Conservation (phyloP, 768 basidiomycete genomes). For the Termitomyces eurrhizus region DNA sequence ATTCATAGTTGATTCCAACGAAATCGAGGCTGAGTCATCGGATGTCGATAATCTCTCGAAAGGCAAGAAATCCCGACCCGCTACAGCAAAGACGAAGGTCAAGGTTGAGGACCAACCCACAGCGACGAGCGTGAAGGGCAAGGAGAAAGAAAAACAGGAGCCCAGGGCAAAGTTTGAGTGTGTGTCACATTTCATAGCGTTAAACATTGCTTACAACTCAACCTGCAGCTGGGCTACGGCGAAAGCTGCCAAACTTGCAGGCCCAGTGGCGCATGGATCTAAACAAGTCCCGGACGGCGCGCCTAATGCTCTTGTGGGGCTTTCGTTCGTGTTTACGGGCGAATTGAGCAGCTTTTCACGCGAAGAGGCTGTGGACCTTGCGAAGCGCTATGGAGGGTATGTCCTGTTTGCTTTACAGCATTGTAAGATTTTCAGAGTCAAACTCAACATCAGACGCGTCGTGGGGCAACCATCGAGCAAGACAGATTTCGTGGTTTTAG, state of each 20-base stretch:
- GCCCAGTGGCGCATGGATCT: conserved; percentile 60
- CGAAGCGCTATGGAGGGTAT: conserved; percentile 91
- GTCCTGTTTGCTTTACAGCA: conserved; percentile 23
- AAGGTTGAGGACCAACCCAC: conserved; percentile 6
- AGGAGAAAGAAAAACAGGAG: conserved; percentile 15
- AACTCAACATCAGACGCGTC: conserved; percentile 58
- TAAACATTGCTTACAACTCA: neutral
- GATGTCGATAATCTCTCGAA: conserved; percentile 15
- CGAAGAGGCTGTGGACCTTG: conserved; percentile 83
- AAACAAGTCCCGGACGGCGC: conserved; percentile 72
- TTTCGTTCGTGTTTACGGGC: conserved; percentile 95
- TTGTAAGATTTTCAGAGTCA: conserved; percentile 2
- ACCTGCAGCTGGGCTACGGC: conserved; percentile 39
- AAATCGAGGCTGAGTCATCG: conserved; percentile 13
- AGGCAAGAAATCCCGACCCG: conserved; percentile 2
- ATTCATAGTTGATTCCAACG: conserved; percentile 18
- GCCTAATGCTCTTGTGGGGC: conserved; percentile 73
- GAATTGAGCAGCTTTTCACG: conserved; percentile 84
- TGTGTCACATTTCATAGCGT: conserved; percentile 1
- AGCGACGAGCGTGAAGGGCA: conserved; percentile 4
- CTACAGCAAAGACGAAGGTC: conserved; percentile 11
- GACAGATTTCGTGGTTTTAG: conserved; percentile 87
- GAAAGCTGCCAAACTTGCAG: conserved; percentile 58
- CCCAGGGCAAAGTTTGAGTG: conserved; percentile 25
- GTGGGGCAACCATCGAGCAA: conserved; percentile 84